Evolutionary conservation across 2,329 filamentous ascomycete species (phyloP).

Genomic region (Colletotrichum limetticola): DNA sequence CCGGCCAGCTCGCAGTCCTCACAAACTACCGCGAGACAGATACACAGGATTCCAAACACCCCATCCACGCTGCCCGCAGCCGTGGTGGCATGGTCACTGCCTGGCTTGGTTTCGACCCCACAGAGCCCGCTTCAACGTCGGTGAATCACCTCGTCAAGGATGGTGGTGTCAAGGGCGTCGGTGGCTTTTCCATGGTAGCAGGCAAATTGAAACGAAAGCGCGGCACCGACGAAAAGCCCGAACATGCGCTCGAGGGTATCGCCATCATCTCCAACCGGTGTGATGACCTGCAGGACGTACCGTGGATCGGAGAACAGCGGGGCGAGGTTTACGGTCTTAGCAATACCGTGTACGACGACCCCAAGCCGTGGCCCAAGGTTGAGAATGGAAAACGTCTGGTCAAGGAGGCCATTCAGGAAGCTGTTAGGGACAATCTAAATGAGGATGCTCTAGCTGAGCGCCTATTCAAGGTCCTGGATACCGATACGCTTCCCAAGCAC

Average conservation of each 20-base stretch:
- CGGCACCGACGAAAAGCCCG: slow-evolving; percentile 20
- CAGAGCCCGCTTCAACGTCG: slow-evolving; percentile 61
- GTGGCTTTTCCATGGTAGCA: slow-evolving; percentile 75
- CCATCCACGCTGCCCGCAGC: slow-evolving; percentile 65
- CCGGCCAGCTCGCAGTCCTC: slow-evolving; percentile 70
- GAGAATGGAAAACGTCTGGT: slow-evolving; percentile 61
- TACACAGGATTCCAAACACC: slow-evolving; percentile 59
- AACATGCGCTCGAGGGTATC: slow-evolving; percentile 55
- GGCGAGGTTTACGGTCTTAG: slow-evolving; percentile 68
- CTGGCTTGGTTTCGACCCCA: slow-evolving; percentile 64
- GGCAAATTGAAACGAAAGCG: slow-evolving; percentile 61
- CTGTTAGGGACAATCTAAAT: slow-evolving; percentile 46
- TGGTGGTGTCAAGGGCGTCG: slow-evolving; percentile 67
- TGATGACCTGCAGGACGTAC: slow-evolving; percentile 63
- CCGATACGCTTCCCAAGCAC: slow-evolving; percentile 62
- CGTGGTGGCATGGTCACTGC: slow-evolving; percentile 73
- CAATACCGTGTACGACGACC: slow-evolving; percentile 68
- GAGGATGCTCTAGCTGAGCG: slow-evolving; percentile 61
- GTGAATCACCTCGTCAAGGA: slow-evolving; percentile 63
- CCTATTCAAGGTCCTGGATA: slow-evolving; percentile 66
- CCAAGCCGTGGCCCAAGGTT: slow-evolving; percentile 71
- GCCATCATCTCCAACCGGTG: slow-evolving; percentile 73
- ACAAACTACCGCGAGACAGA: slow-evolving; percentile 74
- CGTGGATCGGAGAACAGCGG: slow-evolving; percentile 64
- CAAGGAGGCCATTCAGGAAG: slow-evolving; percentile 52